A percentile compares a stretch with the other conserved stretches of the same genome.
Conservation (phyloP, 176 grass and related monocot genomes). For the Aegilops speltoides region DNA sequence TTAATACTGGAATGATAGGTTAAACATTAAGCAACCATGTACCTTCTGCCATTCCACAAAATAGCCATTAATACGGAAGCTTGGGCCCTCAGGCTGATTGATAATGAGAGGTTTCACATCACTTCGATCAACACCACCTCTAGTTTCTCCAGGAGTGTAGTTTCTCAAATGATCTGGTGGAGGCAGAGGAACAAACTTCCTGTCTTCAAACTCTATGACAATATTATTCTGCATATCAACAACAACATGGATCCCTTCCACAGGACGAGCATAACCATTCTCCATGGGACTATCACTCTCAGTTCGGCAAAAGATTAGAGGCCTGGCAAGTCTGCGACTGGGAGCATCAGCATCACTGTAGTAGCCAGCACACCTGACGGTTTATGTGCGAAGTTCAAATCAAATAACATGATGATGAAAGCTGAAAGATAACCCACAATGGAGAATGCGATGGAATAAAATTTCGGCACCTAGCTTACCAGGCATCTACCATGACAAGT, state of each 20-base stretch:
- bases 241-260: slow-evolving; percentile 88
- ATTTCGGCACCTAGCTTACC: slow-evolving; percentile 47
- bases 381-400: not conserved
- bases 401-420: not conserved
- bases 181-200: slow-evolving; percentile 87
- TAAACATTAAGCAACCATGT: slow-evolving; percentile 3
- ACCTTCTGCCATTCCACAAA: slow-evolving; percentile 99
- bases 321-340: slow-evolving; percentile 86
- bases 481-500: slow-evolving; percentile 99
- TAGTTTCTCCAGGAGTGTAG: slow-evolving; percentile 95
- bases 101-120: slow-evolving; percentile 92
- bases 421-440: not conserved
- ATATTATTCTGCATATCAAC: slow-evolving; percentile 96
- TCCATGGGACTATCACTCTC: slow-evolving; percentile 99
- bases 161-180: slow-evolving; percentile 95
- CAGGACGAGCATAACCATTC: slow-evolving; percentile 98
- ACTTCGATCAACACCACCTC: slow-evolving; percentile 95
- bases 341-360: slow-evolving; percentile 83
- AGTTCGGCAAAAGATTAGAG: slow-evolving; percentile 97
- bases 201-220: slow-evolving; percentile 95
- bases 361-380: slow-evolving; percentile 87
- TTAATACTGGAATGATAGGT: not conserved
- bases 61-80: slow-evolving; percentile 95
- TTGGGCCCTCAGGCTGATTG: slow-evolving; percentile 92
- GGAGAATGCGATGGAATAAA: not conserved